Base-by-base conservation (phyloP, 208 protist genomes). In the Trypanosoma theileri region DNA sequence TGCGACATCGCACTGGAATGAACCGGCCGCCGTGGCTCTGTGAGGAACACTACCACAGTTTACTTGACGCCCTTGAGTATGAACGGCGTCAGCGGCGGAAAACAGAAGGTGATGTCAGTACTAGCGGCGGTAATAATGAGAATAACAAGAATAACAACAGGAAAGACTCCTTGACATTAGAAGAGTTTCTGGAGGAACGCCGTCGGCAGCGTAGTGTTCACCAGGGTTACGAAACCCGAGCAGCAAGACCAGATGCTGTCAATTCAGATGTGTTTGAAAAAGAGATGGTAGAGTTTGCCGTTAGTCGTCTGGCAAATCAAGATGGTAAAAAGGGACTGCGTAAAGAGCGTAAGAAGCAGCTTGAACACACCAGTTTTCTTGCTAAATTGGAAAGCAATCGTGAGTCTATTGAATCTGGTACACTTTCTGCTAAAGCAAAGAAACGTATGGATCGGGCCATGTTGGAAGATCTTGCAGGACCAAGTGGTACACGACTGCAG, bases 221-320 rank as follows among this genome's bases (percentile, higher is more conserved):
- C 50, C 79, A 81, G 66, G 89, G 98, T n/a, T 96, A 98, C n/a
- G 99, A 99, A 77, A 82, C 91, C 53, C 78, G 84, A 54, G 97
- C 98, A 7, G 98, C 99, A 0, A 80, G 90, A 9, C 96, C 98
- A 10, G 99, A 99, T 82, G 93, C 98, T 1, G 84, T 99, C 13
- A 97, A 99, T 79, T 97, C 98, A 72, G 98, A 99, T 66, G 95
- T 97, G 64, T 98, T 98, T 72, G 96, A 99, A 71, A 98, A 99
- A 69, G 98, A 99, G 71, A 99, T 99, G 93, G 77, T 99, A 17
- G 88, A 85, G 17, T 98, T 99, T 80, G 98, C 99, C 0, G 86
- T 98, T n/a, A 99, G 98, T 40, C 96, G 99, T 66, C 87, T 99
- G 16, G 98, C 99, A 3, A 99, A 99, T 77, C 99, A 99, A 31